Evolutionary conservation across 169 alveolate genomes (phyloP), one percentile per base, ranked within the genome.

Genomic region (Babesia bovis): DNA sequence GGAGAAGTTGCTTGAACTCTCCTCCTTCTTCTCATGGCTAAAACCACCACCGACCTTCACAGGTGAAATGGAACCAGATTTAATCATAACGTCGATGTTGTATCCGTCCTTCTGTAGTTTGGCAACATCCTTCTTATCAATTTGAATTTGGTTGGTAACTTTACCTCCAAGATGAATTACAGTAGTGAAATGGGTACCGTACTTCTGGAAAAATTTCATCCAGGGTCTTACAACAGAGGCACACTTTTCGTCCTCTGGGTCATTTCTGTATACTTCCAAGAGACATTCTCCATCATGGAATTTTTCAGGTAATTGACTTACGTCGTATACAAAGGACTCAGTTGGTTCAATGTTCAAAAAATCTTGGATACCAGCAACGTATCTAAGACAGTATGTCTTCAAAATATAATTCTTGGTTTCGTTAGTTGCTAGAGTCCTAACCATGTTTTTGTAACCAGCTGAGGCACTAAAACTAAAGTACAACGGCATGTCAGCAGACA

Each of bases 131-230:
- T 91, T 38, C 40, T 71, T 83, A 26, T 77, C 53, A 52, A 89
- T 71, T 44, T 87, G 84, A 10, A 91, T 75, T 32, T 85, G 92
- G 66, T 89, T 71, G 53, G 95, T 91, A 69, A 91, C 82, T 56
- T 91, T 91, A 6, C 95, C 95, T 32, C 95, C 95, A 32, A 91
- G 82, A 35, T 91, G 94, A 0, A 91, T 73, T 35, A 84, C 84
- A 15, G 83, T 76, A 33, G 90, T 87, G 42, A 86, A 75, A 58
- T 91, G 95, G 1, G 95, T 91, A 15, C 95, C 95, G 72, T 72
- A 88, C 47, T 72, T 76, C 58, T 85, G 47, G 69, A 91, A 87
- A 60, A 91, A 85, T 21, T 59, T 38, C 83, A 91, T 90, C 95
- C 95, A 91, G 42, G 78, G 59, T 30, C 52, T 28, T 25, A 91